These are phyloP conservation scores for Heterobasidion parviporum DNA, from an alignment of 1,284 basidiomycete species.

Conservation along the genomic window DNA sequence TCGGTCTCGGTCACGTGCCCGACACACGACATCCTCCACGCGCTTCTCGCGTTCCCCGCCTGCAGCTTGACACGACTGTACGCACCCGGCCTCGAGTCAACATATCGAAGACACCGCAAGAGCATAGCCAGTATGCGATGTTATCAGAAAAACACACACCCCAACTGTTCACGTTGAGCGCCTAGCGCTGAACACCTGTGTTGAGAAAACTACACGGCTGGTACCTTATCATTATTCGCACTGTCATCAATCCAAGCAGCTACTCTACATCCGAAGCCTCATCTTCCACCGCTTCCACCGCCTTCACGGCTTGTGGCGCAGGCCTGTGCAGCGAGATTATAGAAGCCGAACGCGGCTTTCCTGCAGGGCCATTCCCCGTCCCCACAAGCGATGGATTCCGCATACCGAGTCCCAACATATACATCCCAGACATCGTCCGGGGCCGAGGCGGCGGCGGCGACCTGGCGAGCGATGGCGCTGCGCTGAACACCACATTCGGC, in stretches of 20 bases:
- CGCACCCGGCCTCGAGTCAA: no score
- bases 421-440: constrained; percentile 51
- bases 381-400: constrained; percentile 20
- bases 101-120: no score
- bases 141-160: no score
- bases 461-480: constrained; percentile 14
- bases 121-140: no score
- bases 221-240: no score
- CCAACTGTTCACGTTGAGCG: no score
- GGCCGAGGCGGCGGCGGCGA: constrained; percentile 22
- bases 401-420: constrained; percentile 48
- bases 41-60: not conserved
- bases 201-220: no score
- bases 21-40: not conserved
- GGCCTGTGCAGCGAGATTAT: not conserved
- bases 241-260: no score
- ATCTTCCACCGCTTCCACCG: not conserved
- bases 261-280: not conserved
- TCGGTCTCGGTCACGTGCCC: not conserved
- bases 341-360: not conserved
- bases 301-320: not conserved
- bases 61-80: no score
- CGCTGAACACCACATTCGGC: constrained; percentile 27
- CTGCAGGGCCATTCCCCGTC: not conserved
- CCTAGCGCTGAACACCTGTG: no score